Percentiles rank a stretch among this genome's conserved stretches.
phyloP scores from a whole-genome alignment of 805 yeast species.

The Ogataea saltuana region DNA sequence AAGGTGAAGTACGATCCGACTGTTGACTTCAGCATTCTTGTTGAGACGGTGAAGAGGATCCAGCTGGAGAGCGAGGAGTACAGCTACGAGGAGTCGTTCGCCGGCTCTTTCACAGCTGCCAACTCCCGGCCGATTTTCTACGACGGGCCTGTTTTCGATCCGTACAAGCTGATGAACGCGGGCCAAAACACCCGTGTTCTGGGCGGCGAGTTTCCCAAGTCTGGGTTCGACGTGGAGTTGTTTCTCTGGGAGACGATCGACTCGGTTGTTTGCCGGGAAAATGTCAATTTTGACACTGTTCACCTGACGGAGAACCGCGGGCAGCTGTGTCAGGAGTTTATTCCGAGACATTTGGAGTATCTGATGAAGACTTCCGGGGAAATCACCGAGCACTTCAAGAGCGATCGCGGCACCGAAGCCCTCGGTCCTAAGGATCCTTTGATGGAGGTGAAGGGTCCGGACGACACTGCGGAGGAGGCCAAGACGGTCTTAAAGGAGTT shows the following conservation, averaged over 20 bases:
- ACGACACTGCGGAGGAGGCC: conserved; percentile 10
- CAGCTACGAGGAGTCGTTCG: conserved; percentile 2
- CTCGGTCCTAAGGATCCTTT: neutral
- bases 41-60: conserved; percentile 6
- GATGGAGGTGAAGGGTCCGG: conserved; percentile 2
- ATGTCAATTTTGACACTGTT: conserved; percentile 8
- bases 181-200: conserved; percentile 10
- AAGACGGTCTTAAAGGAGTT: conserved; percentile 2
- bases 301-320: conserved; percentile 6
- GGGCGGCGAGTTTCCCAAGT: conserved; percentile 15
- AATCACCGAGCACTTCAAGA: neutral
- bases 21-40: conserved; percentile 31
- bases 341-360: conserved; percentile 12
- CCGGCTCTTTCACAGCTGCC: conserved; percentile 16
- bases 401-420: neutral
- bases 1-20: conserved; percentile 47
- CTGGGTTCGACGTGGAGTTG: conserved; percentile 20
- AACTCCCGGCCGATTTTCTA: conserved; percentile 26
- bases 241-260: conserved; percentile 22
- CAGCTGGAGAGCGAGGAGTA: neutral
- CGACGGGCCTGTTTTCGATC: conserved; percentile 47
- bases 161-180: conserved; percentile 33
- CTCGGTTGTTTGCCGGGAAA: conserved; percentile 18
- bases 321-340: conserved; percentile 11
- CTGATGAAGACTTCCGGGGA: conserved; percentile 8